Conservation (phyloP, 352 stramenopile genomes). For the Phytophthora meadii region DNA sequence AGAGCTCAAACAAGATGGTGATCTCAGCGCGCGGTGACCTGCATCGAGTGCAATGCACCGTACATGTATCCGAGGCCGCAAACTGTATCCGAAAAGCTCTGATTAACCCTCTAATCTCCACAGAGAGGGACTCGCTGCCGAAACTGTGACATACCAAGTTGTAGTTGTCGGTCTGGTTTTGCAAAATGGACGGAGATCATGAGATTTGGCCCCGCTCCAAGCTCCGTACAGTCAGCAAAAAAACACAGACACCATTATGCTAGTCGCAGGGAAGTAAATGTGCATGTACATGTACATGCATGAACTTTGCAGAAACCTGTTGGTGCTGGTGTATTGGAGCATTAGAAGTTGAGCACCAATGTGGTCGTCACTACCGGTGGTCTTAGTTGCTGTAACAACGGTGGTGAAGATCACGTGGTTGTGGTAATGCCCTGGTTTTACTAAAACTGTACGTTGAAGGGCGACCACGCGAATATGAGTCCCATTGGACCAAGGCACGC, state of each 20-base stretch:
- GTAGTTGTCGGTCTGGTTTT: conserved; percentile 23
- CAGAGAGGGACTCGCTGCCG: conserved; percentile 19
- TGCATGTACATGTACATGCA: not conserved
- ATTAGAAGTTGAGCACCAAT: not conserved
- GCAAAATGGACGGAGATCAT: conserved; percentile 7
- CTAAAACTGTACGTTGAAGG: conserved; percentile 32
- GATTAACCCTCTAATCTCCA: conserved; percentile 36
- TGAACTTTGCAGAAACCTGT: not conserved
- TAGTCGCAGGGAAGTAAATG: not conserved
- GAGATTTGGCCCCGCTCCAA: conserved; percentile 15
- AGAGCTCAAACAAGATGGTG: conserved; percentile 27
- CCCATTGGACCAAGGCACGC: conserved; percentile 33
- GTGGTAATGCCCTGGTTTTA: conserved; percentile 26
- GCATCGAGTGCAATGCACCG: not conserved
- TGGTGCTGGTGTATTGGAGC: not conserved
- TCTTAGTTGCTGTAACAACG: not conserved
- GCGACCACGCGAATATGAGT: conserved; percentile 3
- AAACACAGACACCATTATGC: conserved; percentile 6
- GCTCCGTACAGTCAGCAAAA: conserved; percentile 11
- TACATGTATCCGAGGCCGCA: conserved; percentile 5
- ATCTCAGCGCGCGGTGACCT: conserved; percentile 12
- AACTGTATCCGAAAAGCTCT: not conserved
- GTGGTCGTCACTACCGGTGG: not conserved
- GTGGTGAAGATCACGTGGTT: conserved; percentile 15
- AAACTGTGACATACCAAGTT: conserved; percentile 34